phyloP scores from a whole-genome alignment of 345 rosid genomes.

The Raphanus raphanistrum region DNA sequence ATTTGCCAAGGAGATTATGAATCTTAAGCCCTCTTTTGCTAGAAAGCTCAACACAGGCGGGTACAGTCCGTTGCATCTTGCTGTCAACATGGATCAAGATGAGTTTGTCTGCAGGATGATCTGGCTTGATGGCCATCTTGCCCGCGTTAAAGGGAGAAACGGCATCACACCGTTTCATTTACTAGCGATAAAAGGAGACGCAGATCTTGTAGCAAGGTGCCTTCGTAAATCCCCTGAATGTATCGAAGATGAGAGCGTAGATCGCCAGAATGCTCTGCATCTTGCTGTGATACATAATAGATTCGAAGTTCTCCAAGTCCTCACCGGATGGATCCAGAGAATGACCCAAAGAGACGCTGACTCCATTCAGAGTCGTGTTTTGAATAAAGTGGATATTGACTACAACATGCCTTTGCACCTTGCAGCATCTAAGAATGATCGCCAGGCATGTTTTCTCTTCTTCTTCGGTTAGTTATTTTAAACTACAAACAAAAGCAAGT shows the following conservation, averaged over 20 bases:
- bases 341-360: background rate
- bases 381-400: background rate
- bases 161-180: constrained; percentile 30
- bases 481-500: background rate
- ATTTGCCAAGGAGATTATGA: background rate
- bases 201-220: constrained; percentile 7
- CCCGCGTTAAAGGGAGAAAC: constrained; percentile 21
- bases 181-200: constrained; percentile 14
- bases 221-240: background rate
- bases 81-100: background rate
- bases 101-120: background rate
- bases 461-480: background rate
- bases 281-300: constrained; percentile 26
- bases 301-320: constrained; percentile 31
- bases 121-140: background rate
- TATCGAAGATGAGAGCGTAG: background rate
- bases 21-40: background rate
- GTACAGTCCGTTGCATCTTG: background rate
- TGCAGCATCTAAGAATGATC: background rate
- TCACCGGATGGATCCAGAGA: background rate
- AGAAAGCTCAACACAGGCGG: background rate
- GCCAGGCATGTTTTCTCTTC: background rate
- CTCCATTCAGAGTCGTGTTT: background rate
- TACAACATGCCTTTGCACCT: background rate
- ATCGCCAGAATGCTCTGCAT: constrained; percentile 21